phyloP scores from a whole-genome alignment of 441 rosid genomes.

The Croton setiger region DNA sequence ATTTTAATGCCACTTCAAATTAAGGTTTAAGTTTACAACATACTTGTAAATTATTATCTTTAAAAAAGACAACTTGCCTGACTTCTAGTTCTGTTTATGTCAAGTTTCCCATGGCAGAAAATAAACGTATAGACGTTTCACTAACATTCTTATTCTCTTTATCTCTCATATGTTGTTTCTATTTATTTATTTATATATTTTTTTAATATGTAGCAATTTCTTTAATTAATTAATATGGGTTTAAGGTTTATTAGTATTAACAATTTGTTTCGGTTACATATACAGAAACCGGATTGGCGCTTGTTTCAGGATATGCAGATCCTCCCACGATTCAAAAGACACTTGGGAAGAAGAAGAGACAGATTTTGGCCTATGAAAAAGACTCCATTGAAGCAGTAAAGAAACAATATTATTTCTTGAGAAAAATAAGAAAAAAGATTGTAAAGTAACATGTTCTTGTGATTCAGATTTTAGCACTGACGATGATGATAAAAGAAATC shows the following conservation, averaged over 20 bases:
- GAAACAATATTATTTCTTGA: not conserved
- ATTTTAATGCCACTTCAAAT: not conserved
- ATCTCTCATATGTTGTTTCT: too few species aligned
- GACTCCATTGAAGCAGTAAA: conserved; percentile 12
- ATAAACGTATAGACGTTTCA: not conserved
- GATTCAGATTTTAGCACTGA: not conserved
- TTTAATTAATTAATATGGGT: not conserved
- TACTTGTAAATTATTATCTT: too few species aligned
- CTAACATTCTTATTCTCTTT: not conserved
- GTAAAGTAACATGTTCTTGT: not conserved
- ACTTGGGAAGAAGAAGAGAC: conserved; percentile 8
- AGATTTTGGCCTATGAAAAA: conserved; percentile 23
- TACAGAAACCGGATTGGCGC: conserved; percentile 13
- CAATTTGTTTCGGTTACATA: not conserved
- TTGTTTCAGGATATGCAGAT: conserved; percentile 20
- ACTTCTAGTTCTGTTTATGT: not conserved
- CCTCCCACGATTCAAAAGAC: conserved; percentile 12
- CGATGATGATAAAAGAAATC: not conserved
- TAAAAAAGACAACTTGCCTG: too few species aligned
- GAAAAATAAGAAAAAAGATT: not conserved
- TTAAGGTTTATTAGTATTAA: not conserved
- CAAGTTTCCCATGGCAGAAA: not conserved
- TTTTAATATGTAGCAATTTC: not conserved
- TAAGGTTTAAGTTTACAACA: too few species aligned
- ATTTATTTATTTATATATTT: not conserved